Conservation (phyloP, 108 stramenopile genomes). For the Discostella stelligeroides region DNA sequence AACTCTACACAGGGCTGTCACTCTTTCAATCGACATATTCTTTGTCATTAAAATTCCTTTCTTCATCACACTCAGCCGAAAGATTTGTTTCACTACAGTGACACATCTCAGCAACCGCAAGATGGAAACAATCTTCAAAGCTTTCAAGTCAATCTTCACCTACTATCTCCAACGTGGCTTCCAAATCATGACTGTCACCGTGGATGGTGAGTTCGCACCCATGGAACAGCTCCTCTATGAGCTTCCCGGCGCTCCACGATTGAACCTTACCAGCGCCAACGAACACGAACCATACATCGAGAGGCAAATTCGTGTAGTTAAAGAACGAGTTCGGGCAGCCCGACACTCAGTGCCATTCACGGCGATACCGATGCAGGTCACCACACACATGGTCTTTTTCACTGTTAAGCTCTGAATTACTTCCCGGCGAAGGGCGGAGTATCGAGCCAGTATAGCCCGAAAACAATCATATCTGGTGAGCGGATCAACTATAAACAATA, state of each 20-base stretch:
- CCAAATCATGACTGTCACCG: not conserved
- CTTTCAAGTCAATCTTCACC: not conserved
- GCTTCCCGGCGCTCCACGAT: not conserved
- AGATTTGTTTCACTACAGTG: constrained; percentile 8
- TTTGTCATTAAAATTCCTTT: not conserved
- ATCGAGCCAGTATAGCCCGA: constrained; percentile 14
- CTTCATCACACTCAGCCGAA: not conserved
- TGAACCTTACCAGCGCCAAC: not conserved
- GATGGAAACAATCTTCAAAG: constrained; percentile 5
- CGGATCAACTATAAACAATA: constrained; percentile 10
- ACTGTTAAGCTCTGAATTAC: constrained; percentile 11
- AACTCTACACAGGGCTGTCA: not conserved
- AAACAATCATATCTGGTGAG: constrained; percentile 22
- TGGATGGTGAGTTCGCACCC: not conserved
- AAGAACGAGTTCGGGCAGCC: too few species aligned
- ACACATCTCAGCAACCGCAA: not conserved
- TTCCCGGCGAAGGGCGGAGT: constrained; percentile 19
- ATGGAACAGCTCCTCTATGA: not conserved
- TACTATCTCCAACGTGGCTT: constrained; percentile 6
- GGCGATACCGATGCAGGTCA: not conserved
- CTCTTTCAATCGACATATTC: not conserved
- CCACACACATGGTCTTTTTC: constrained; percentile 7
- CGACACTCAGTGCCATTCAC: not conserved
- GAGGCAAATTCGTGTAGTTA: constrained; percentile 6
- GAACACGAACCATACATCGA: constrained; percentile 8